Base-by-base conservation (phyloP, 2,329 filamentous ascomycete species). In the Penicillium sp. region DNA sequence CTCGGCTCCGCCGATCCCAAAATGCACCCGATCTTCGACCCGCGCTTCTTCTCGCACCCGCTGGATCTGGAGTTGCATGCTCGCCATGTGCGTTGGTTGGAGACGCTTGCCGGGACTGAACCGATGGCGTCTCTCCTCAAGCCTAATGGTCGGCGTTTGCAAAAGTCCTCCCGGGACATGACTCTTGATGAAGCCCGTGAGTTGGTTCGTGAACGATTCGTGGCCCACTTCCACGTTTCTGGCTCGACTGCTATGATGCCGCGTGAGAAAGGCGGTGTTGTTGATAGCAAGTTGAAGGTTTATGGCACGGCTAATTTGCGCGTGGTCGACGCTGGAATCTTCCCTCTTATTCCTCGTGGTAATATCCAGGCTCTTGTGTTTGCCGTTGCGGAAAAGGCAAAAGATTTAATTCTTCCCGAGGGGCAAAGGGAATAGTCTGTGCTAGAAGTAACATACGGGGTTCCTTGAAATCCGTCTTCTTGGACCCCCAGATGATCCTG, bases 1-100 rank as follows among this genome's bases (percentile, higher is more conserved):
- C 67, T 75, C 36, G 50, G 46, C 1, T 73, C 69, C 0, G 39
- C 66, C 0, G 59, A 72, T 38, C 59, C 67, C 0, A 55, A 53
- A 0, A 59, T 51, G 1, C 52, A 63, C 14, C 72, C 72, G 0
- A 32, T 47, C 2, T 72, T 76, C 44, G 70, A 77, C 51, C 68
- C 69, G 0, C 62, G 62, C 9, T 74, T 74, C 40, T 60, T 76
- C 26, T 64, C 67, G 7, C 68, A 76, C 46, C 70, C 73, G 0
- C 56, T 71, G 0, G 73, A 76, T 42, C 44, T 69, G 5, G 64
- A 74, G 40, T 54, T 75, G 9, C 54, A 71, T 0, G 66, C 69
- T 0, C 60, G 65, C 3, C 63, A 67, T 27, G 45, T 66, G 2
- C 59, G 64, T 23, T 66, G 60, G 35, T 50, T 69, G 10, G 64